Conservation (phyloP, 371 early-diverging fungal species). For the Mucor saturninus region DNA sequence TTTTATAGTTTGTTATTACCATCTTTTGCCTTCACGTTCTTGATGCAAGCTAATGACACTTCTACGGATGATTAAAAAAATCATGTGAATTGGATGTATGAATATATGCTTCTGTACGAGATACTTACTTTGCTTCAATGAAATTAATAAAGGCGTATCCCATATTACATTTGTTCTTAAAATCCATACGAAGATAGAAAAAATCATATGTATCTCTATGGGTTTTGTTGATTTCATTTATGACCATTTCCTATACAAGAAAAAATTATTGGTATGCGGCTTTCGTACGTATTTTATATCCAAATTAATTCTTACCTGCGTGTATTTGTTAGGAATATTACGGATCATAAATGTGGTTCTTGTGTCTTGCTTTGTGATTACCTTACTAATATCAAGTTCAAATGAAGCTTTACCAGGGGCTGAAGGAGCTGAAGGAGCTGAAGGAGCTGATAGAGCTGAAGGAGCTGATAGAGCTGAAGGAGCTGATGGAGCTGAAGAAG, state of each 20-base stretch:
- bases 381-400: too few relatives aligned
- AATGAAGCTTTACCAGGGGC: too few relatives aligned
- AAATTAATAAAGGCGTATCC: constrained; percentile 95
- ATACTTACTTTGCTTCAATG: constrained; percentile 54
- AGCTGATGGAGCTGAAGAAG: too few relatives aligned
- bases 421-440: too few relatives aligned
- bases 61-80: constrained; percentile 25
- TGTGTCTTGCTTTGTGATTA: constrained; percentile 4
- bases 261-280: constrained; percentile 58
- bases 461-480: too few relatives aligned
- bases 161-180: constrained; percentile 86
- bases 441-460: too few relatives aligned
- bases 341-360: constrained; percentile 32
- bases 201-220: constrained; percentile 68
- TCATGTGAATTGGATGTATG: constrained; percentile 18
- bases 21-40: constrained; percentile 74
- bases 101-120: constrained; percentile 28
- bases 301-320: constrained; percentile 19
- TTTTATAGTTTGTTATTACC: too few relatives aligned
- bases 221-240: too few relatives aligned
- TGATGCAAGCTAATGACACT: constrained; percentile 75
- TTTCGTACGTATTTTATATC: constrained; percentile 47
- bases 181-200: constrained; percentile 93
- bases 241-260: too few relatives aligned
- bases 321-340: constrained; percentile 36